Evolutionary conservation across 768 basidiomycete genomes (phyloP).

Genomic region (Auriculariales sp.): DNA sequence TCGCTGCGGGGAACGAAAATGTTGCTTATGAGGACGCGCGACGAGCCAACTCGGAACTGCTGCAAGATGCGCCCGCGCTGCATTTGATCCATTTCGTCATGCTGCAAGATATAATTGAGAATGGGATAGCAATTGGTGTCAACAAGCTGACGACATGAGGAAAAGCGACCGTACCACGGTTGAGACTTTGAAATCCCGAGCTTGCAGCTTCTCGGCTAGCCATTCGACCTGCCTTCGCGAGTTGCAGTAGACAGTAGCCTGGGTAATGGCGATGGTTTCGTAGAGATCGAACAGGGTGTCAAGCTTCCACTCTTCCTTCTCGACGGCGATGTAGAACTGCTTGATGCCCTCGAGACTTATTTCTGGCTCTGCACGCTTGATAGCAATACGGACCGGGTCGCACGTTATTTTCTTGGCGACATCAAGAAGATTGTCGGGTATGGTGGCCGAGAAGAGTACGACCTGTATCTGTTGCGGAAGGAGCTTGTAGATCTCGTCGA

Average conservation of each 20-base stretch:
- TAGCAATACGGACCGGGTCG: slow-evolving; percentile 88
- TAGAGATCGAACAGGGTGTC: slow-evolving; percentile 98
- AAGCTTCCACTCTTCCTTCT: slow-evolving; percentile 99
- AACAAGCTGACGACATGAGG: neutral
- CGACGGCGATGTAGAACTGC: slow-evolving; percentile 98
- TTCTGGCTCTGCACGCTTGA: slow-evolving; percentile 96
- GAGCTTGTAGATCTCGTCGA: slow-evolving; percentile 97
- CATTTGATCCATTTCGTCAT: slow-evolving; percentile 98
- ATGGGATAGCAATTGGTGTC: neutral
- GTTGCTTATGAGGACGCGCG: slow-evolving; percentile 96
- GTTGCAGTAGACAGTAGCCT: slow-evolving; percentile 99
- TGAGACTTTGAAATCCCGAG: slow-evolving; percentile 91
- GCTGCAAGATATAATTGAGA: slow-evolving; percentile 28
- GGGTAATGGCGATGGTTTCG: slow-evolving; percentile 97
- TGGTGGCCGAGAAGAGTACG: slow-evolving; percentile 90
- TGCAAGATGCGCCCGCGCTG: slow-evolving; percentile 97
- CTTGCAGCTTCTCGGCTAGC: slow-evolving; percentile 96
- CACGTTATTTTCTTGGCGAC: slow-evolving; percentile 99
- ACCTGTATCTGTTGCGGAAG: slow-evolving; percentile 95
- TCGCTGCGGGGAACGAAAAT: slow-evolving; percentile 98
- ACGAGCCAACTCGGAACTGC: slow-evolving; percentile 96
- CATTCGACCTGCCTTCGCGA: slow-evolving; percentile 98
- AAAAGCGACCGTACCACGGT: slow-evolving; percentile 60
- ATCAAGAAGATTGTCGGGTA: slow-evolving; percentile 93
- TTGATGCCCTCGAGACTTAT: slow-evolving; percentile 99